Evolutionary conservation across 345 rosid species (phyloP), one percentile per base, ranked within the genome.

Genomic region (Linum lewisii): DNA sequence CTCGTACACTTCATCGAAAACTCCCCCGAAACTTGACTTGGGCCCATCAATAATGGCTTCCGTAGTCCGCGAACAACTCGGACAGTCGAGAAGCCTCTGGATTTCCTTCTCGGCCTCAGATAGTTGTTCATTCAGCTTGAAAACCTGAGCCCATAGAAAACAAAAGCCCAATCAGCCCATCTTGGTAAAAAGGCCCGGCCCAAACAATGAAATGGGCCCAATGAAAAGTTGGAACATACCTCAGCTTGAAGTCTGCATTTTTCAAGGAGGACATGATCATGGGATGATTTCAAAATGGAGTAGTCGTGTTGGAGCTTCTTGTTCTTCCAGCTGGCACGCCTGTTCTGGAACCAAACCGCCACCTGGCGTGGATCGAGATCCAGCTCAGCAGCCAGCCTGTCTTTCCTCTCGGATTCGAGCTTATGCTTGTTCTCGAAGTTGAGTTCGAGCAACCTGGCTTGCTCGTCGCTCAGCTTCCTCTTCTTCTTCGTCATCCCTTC

Each of bases 281-380:
- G 84, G 57, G 65, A 75, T 64, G 71, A 51, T 60, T 88, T 86
- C 4, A 88, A 85, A 51, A 70, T 32, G 6, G 79, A 81, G 32
- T 86, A 88, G 56, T 88, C 94, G 65, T 81, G 76, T 62, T 88
- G 88, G 20, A 88, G 66, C 60, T 88, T 93, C 71, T 85, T 88
- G 59, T 90, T 88, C 63, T 88, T 88, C 90, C 94, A 88, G 24
- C 94, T 72, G 3, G 96, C 96, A 29, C 96, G 88, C 25, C 94
- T 88, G 80, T 88, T 88, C 54, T 88, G 94, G 59, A 86, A 88
- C 96, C 96, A 88, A 47, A 88, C 91, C 7, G 94, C 96, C 1
- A 88, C 94, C 69, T 88, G 96, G 61, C 96, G 79, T 0, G 96
- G 96, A 51, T 88, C 94, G 65, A 88, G 60, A 0, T 90, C 94